phyloP scores from a whole-genome alignment of 2,329 filamentous ascomycete species.

The Emericellopsis atlantica region DNA sequence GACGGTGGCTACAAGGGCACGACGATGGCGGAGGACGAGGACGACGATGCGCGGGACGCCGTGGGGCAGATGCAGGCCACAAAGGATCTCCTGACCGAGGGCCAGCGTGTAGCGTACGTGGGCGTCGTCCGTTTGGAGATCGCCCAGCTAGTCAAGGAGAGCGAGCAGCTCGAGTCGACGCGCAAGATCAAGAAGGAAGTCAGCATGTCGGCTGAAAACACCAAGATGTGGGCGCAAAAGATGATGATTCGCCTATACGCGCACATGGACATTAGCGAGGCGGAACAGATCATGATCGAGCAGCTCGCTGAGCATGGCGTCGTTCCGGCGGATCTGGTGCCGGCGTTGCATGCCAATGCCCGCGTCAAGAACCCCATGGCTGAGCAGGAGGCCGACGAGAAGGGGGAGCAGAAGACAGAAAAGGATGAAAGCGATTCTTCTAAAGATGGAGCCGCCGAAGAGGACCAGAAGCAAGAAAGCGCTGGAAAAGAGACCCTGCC shows the following conservation, averaged over 20 bases:
- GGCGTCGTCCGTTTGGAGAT: slow-evolving; percentile 76
- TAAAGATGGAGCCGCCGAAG: background rate
- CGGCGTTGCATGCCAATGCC: slow-evolving; percentile 80
- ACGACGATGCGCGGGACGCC: slow-evolving; percentile 77
- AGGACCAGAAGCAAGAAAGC: background rate
- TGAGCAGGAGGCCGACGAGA: background rate
- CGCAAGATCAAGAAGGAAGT: slow-evolving; percentile 62
- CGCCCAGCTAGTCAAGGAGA: slow-evolving; percentile 59
- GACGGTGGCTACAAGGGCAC: slow-evolving; percentile 40
- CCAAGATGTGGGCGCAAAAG: slow-evolving; percentile 95
- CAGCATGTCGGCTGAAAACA: slow-evolving; percentile 57
- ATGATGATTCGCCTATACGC: slow-evolving; percentile 92
- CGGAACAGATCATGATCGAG: slow-evolving; percentile 97
- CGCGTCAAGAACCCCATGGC: slow-evolving; percentile 88
- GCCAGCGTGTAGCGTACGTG: slow-evolving; percentile 91
- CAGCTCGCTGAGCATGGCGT: slow-evolving; percentile 90
- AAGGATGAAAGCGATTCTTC: background rate
- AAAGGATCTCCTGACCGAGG: slow-evolving; percentile 88
- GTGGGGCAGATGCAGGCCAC: slow-evolving; percentile 88
- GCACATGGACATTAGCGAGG: slow-evolving; percentile 90
- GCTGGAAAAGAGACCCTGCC: background rate
- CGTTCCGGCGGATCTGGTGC: slow-evolving; percentile 68
- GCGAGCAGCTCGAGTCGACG: slow-evolving; percentile 47
- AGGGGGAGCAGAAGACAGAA: background rate
- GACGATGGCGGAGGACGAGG: slow-evolving; percentile 53